Evolutionary conservation across 805 yeast species (phyloP).

Genomic region (Metschnikowia sp.): DNA sequence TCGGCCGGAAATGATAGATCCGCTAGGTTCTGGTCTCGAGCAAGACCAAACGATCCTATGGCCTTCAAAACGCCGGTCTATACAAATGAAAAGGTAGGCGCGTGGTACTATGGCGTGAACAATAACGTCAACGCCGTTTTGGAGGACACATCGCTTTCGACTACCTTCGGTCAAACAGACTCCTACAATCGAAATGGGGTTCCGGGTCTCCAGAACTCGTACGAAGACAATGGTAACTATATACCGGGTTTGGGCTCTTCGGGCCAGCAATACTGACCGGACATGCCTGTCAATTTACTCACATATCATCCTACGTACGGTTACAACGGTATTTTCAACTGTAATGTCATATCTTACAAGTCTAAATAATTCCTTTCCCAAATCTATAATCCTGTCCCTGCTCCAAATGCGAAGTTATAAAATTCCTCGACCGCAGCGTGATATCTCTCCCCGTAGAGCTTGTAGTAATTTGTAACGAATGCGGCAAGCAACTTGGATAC

Average conservation of each 20-base stretch:
- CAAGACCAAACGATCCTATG: constrained; percentile 83
- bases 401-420: constrained; percentile 7
- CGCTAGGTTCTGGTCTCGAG: constrained; percentile 91
- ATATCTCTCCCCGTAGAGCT: constrained; percentile 16
- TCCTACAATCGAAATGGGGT: constrained; percentile 4
- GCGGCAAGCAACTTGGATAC: constrained; percentile 9
- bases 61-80: constrained; percentile 81
- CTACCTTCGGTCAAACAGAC: background rate
- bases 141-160: constrained; percentile 11
- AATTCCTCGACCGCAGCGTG: constrained; percentile 17
- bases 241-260: constrained; percentile 13
- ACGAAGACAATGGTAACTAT: constrained; percentile 6
- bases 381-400: background rate
- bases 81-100: constrained; percentile 58
- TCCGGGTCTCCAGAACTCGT: constrained; percentile 15
- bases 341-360: background rate
- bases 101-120: constrained; percentile 51
- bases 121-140: constrained; percentile 42
- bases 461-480: constrained; percentile 16
- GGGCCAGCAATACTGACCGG: background rate
- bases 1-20: constrained; percentile 94
- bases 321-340: too few species aligned
- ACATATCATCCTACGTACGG: background rate
- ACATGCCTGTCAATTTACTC: background rate
- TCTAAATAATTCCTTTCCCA: background rate